Conservation (phyloP, 176 grass and related monocot species). For the Tillandsia fasciculata region DNA sequence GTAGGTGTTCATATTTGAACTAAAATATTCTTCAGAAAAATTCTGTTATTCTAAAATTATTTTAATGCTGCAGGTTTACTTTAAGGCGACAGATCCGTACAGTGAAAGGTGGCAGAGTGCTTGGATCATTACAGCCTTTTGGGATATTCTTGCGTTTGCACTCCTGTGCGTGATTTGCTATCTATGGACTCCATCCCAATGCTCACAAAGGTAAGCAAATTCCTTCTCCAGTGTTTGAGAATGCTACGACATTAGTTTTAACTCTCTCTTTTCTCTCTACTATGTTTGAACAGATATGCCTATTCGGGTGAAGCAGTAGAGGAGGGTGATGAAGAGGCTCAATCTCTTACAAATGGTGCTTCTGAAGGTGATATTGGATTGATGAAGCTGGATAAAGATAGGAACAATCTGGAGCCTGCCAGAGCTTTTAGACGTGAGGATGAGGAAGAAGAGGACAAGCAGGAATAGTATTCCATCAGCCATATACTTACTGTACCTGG, state of each 20-base stretch:
- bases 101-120: constrained; percentile 97
- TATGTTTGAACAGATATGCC: constrained; percentile 64
- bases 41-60: neutral
- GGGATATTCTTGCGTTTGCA: constrained; percentile 78
- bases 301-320: constrained; percentile 76
- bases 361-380: constrained; percentile 75
- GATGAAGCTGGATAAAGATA: constrained; percentile 68
- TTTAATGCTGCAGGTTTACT: constrained; percentile 68
- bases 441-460: constrained; percentile 81
- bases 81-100: constrained; percentile 93
- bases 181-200: constrained; percentile 94
- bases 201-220: constrained; percentile 68
- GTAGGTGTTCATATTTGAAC: too few species aligned
- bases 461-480: constrained; percentile 34
- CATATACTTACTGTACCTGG: too few species aligned
- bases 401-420: constrained; percentile 31
- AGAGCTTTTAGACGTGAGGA: constrained; percentile 49
- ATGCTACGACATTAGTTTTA: constrained; percentile 8
- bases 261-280: neutral
- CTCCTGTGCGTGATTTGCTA: constrained; percentile 85
- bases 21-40: neutral
- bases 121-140: constrained; percentile 98
- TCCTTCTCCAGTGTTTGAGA: neutral
- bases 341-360: constrained; percentile 69
- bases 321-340: constrained; percentile 73